Conservation (phyloP, 306 rosid genomes). For the Malus sylvestris region DNA sequence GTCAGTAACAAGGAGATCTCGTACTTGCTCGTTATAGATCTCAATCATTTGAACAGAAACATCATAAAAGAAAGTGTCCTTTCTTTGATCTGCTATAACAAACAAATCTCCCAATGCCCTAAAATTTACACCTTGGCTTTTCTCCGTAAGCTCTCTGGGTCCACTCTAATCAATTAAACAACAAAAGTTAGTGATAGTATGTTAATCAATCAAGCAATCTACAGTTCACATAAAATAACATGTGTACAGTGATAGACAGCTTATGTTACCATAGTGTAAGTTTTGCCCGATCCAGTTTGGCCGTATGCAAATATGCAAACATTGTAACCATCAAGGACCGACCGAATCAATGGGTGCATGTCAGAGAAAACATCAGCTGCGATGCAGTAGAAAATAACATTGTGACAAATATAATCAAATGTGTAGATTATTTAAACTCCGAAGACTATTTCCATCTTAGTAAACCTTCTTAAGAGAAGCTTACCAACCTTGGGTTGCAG, state of each 20-base stretch:
- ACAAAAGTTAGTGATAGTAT: background rate
- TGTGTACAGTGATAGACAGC: background rate
- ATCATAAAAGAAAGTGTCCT: slow-evolving; percentile 64
- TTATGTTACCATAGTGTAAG: slow-evolving; percentile 69
- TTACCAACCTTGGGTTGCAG: slow-evolving; percentile 72
- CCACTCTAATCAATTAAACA: slow-evolving; percentile 50
- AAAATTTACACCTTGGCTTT: slow-evolving; percentile 86
- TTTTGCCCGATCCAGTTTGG: slow-evolving; percentile 91
- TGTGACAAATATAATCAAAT: background rate
- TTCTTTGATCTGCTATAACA: slow-evolving; percentile 69
- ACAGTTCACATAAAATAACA: background rate
- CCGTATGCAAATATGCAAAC: slow-evolving; percentile 93
- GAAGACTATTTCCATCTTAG: background rate
- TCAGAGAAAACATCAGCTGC: slow-evolving; percentile 83
- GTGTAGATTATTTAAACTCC: slow-evolving; percentile 9
- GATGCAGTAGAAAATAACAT: slow-evolving; percentile 7
- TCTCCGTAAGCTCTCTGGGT: slow-evolving; percentile 86
- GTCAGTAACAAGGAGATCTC: slow-evolving; percentile 82
- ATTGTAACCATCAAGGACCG: slow-evolving; percentile 85
- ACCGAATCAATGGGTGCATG: slow-evolving; percentile 83
- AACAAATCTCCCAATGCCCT: slow-evolving; percentile 91
- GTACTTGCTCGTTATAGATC: slow-evolving; percentile 94
- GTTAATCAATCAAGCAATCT: background rate
- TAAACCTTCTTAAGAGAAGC: background rate
- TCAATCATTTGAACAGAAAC: slow-evolving; percentile 96